Base-by-base conservation (phyloP, 2,329 filamentous ascomycete species). In the Metarhizium sp. region DNA sequence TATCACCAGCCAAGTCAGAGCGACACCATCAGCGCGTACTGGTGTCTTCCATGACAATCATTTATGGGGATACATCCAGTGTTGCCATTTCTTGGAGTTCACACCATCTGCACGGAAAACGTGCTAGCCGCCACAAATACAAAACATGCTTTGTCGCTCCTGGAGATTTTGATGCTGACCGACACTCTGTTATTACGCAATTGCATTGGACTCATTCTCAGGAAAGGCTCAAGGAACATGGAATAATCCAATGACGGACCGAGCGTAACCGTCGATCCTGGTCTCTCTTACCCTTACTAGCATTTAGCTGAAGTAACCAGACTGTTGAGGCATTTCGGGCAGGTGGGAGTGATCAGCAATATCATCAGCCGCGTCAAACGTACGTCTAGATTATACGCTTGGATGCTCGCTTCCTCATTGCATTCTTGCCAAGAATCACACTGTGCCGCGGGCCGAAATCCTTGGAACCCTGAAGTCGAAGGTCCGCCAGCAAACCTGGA, bases 381-480 rank as follows among this genome's bases (percentile, higher is more conserved):
- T 13, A 18, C n/a, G 50, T 10, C 2, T 50, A 49, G 32, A 50
- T 45, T 30, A 48, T 10, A 29, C 25, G n/a, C 14, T 30, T 6
- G 25, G 14, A 25, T 25, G 11, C 18, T 30, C 45, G n/a, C 13
- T 10, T 11, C 43, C 20, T 11, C 20, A 49, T 43, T 36, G 55
- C 52, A 20, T 40, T 55, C 10, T 51, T 50, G 46, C 45, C 56
- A 50, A 55, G 50, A 18, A 29, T 16, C 56, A 20, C 36, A 46
- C 6, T 16, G 20, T n/a, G 5, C 46, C 45, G 47, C 43, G 48
- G 52, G 38, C 36, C 52, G 13, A 50, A 52, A 10, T 43, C 34
- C 20, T 34, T 40, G 6, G 16, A 38, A 16, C 49, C 42, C 49
- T 51, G 54, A 48, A n/a, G 45, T 48, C 14, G 45, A 6, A 48